Base-by-base conservation (phyloP, 176 grass and related monocot genomes). In the Zizania latifolia region DNA sequence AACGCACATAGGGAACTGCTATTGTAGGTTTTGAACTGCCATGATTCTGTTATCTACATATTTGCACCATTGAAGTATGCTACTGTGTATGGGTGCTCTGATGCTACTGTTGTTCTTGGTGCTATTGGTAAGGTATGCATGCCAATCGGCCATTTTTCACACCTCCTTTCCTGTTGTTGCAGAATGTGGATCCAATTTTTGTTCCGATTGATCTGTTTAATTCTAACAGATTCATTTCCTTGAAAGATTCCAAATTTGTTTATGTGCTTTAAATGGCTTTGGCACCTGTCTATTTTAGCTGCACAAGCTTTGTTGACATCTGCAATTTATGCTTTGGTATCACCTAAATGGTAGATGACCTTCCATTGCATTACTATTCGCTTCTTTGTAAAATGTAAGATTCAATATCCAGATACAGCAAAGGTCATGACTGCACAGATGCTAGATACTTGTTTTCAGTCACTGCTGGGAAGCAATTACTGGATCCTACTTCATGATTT, bases 31-130 rank as follows among this genome's bases (percentile, higher is more conserved):
- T 81, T 99, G 64, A 94, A 99, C 80, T 94, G 96, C 78, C 91
- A 99, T 82, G 96, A 99, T 82, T 94, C 96, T 45, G 89, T 88
- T 61, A 99, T 99, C 78, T 94, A 94, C 87, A 86, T 99, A 68
- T 80, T 98, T 62, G 91, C 95, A 82, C 95, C 95, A 86, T 89
- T 99, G 61, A 99, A 85, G 29, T 95, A 95, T 65, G 92, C 92
- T 73, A 99, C 87, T 0, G 77, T 99, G 16, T 99, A 92, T 85
- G 96, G 96, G 76, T 99, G 92, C 84, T 99, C 92, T 61, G 96
- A 99, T 72, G 76, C 92, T 78, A 99, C 89, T 14, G 73, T 99
- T 56, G 82, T 99, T 84, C 82, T 99, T 58, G 89, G 96, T 77
- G 96, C 92, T 65, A 59, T 95, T 90, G 96, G 96, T 86, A 99